A percentile compares a stretch with the other conserved stretches of the same genome.
These are phyloP conservation scores for Mortierella sp. DNA, from an alignment of 371 early-diverging fungal species.

Conservation along the genomic window DNA sequence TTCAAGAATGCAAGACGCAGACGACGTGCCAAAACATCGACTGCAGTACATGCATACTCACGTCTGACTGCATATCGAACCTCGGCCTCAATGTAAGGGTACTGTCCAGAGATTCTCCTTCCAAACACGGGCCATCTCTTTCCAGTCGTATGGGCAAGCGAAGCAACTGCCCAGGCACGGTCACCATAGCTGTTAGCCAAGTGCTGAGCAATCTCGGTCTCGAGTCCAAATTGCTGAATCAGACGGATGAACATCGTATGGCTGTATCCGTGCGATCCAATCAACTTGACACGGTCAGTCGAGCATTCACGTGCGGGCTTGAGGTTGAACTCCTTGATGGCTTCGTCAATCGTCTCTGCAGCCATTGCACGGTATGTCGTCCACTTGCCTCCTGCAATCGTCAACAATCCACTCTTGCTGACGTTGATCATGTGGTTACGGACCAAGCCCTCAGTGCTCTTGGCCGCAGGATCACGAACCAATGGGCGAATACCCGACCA, in stretches of 20 bases:
- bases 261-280: conserved; percentile 93
- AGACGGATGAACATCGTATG: conserved; percentile 91
- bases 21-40: conserved; percentile 96
- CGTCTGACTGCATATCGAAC: conserved; percentile 92
- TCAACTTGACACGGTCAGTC: conserved; percentile 82
- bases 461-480: conserved; percentile 94
- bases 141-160: conserved; percentile 80
- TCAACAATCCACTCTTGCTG: conserved; percentile 86
- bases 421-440: conserved; percentile 97
- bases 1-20: conserved; percentile 96
- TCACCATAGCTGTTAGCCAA: conserved; percentile 95
- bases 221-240: conserved; percentile 93
- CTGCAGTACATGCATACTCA: conserved; percentile 95
- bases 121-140: conserved; percentile 85
- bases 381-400: conserved; percentile 99
- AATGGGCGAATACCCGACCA: conserved; percentile 99
- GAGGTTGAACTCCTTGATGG: conserved; percentile 70
- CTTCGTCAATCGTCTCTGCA: conserved; percentile 94
- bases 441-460: conserved; percentile 93
- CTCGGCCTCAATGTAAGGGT: conserved; percentile 97
- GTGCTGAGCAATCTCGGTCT: conserved; percentile 94
- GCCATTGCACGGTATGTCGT: conserved; percentile 99
- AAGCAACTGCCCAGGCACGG: conserved; percentile 92
- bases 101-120: conserved; percentile 81
- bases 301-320: conserved; percentile 67